These are phyloP conservation scores for Phytophthora idaei DNA, from an alignment of 352 stramenopile genomes.

Conservation along the genomic window DNA sequence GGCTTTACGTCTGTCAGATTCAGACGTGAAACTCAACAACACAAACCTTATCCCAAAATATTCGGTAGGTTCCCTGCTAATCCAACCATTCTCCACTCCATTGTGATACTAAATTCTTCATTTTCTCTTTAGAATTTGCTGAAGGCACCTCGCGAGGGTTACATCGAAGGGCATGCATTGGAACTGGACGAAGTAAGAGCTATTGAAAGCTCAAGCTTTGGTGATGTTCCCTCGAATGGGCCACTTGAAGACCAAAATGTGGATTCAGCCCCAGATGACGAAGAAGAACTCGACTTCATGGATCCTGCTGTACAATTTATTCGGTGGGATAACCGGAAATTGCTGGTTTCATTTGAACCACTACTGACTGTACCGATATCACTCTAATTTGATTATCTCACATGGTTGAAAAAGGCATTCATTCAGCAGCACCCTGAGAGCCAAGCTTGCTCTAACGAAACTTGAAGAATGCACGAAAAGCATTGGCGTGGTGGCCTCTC, in stretches of 20 bases:
- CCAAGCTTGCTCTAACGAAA: slow-evolving; percentile 19
- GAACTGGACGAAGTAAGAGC: slow-evolving; percentile 6
- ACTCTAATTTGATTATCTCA: not conserved
- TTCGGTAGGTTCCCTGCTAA: slow-evolving; percentile 34
- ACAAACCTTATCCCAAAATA: slow-evolving; percentile 72
- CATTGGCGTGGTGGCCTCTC: not conserved
- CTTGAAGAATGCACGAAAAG: slow-evolving; percentile 27
- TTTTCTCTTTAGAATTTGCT: slow-evolving; percentile 37
- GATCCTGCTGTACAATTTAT: slow-evolving; percentile 37
- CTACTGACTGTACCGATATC: too few relatives aligned
- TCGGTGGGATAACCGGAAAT: slow-evolving; percentile 18
- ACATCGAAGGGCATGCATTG: slow-evolving; percentile 8
- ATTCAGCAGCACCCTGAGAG: slow-evolving; percentile 37
- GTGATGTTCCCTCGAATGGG: not conserved
- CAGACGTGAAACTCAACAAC: slow-evolving; percentile 41
- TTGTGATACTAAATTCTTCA: not conserved
- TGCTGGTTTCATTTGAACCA: not conserved
- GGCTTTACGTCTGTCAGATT: slow-evolving; percentile 38
- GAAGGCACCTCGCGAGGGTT: slow-evolving; percentile 31
- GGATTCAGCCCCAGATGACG: not conserved
- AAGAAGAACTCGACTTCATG: slow-evolving; percentile 1
- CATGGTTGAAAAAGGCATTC: slow-evolving; percentile 32
- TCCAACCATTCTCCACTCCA: not conserved
- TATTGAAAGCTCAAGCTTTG: not conserved
- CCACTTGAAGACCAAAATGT: not conserved